Base-by-base conservation (phyloP, 768 basidiomycete species). In the Baorangia bicolor region DNA sequence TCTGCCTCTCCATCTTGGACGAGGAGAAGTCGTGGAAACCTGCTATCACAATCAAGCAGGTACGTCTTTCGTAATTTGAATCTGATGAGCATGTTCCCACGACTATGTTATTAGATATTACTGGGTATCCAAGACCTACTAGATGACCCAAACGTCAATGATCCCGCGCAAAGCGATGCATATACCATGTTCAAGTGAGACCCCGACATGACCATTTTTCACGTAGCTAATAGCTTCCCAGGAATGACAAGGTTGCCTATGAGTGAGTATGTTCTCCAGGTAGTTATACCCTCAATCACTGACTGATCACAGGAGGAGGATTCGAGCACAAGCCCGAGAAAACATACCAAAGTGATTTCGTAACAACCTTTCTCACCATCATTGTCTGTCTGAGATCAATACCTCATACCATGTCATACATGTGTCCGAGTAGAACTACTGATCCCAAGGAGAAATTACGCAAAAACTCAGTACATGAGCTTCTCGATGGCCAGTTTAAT, bases 21-120 rank as follows among this genome's bases (percentile, higher is more conserved):
- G 97, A 99, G 69, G 97, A 99, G 74, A 98, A 99, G 72, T 88
- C 88, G 2, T 99, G 97, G 97, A 98, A 98, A 69, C 94, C 97
- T 25, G 92, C 94, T 8, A 98, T 99, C 64, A 98, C 97, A 2
- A 94, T 99, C 75, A 99, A 98, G 73, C 97, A 98, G 82, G 96
- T 90, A 25, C 37, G 75, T 60, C 33, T 52, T 41, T 56, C 13
- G n/a, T 13, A 40, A 31, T 35, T 13, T 23, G 14, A 50, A 30
- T 21, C 3, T 37, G 40, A 38, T 48, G 43, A 44, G 27, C 11
- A 31, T 47, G 35, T 37, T 40, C 34, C 35, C 34, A 51, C 11
- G 20, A 13, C 21, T 44, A 7, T 21, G 27, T 41, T 42, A 23
- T 41, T 65, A 99, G 97, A 95, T 99, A 63, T 76, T 97, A 27